These are phyloP conservation scores for Trichosporon inkin DNA, from an alignment of 1,284 basidiomycete species.

Conservation along the genomic window DNA sequence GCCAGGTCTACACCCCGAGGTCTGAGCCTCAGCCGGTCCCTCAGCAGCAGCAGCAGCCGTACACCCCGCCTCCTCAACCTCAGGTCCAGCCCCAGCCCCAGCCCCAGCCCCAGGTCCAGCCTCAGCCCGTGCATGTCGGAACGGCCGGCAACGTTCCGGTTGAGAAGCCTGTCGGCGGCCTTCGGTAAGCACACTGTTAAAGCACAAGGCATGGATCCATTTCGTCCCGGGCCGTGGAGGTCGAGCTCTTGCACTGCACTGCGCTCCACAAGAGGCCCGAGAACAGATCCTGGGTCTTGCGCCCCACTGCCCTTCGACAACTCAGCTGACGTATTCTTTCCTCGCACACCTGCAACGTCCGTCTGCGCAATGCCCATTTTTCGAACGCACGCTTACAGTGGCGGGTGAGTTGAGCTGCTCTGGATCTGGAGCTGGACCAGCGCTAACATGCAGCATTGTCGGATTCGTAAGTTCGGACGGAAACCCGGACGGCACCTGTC, in stretches of 20 bases:
- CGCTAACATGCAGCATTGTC: conserved; percentile 59
- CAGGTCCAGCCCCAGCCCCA: conserved; percentile 19
- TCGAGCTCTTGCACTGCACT: background rate
- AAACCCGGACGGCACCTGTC: background rate
- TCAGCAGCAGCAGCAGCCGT: background rate
- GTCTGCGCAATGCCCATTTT: background rate
- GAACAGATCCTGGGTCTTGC: background rate
- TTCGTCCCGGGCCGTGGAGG: background rate
- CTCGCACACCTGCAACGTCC: background rate
- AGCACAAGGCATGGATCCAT: background rate
- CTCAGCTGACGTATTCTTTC: background rate
- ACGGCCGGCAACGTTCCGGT: conserved; percentile 60
- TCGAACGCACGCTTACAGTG: conserved; percentile 47
- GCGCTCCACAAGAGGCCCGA: background rate
- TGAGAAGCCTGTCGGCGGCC: conserved; percentile 67
- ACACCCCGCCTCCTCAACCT: background rate
- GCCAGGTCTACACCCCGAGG: conserved; percentile 1
- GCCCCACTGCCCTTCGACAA: background rate
- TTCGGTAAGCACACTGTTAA: conserved; percentile 51
- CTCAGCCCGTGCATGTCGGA: conserved; percentile 53
- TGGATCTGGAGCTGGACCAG: background rate
- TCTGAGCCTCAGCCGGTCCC: background rate
- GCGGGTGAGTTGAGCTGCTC: conserved; percentile 60
- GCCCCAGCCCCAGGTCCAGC: background rate
- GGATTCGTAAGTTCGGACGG: conserved; percentile 61